phyloP scores from a whole-genome alignment of 2,329 filamentous ascomycete genomes.

The Emmonsiellopsis sp. region DNA sequence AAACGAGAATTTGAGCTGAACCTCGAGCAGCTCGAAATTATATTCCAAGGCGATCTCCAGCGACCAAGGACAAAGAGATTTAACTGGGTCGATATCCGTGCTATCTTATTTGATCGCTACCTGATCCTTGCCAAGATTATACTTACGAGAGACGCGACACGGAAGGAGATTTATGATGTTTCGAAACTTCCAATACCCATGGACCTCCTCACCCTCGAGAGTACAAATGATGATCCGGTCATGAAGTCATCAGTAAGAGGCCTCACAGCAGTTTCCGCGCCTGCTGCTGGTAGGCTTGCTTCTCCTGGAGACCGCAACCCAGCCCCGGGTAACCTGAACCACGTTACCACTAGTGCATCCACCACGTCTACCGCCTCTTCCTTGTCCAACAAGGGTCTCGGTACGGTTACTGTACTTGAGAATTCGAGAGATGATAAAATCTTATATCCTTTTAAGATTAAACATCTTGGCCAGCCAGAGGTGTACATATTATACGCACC shows the following conservation, averaged over 20 bases:
- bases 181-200: slow-evolving; percentile 93
- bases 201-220: slow-evolving; percentile 88
- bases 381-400: slow-evolving; percentile 34
- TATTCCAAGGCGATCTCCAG: slow-evolving; percentile 81
- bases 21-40: slow-evolving; percentile 84
- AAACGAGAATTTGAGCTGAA: slow-evolving; percentile 74
- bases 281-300: slow-evolving; percentile 19
- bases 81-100: slow-evolving; percentile 88
- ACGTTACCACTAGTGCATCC: slow-evolving; percentile 59
- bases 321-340: slow-evolving; percentile 49
- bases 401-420: slow-evolving; percentile 41
- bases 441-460: slow-evolving; percentile 88
- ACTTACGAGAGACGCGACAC: slow-evolving; percentile 56
- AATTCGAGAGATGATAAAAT: slow-evolving; percentile 65
- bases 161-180: slow-evolving; percentile 75
- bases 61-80: slow-evolving; percentile 82
- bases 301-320: slow-evolving; percentile 43
- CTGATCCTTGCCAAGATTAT: slow-evolving; percentile 80
- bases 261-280: slow-evolving; percentile 42
- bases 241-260: slow-evolving; percentile 68
- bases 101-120: slow-evolving; percentile 92
- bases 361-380: slow-evolving; percentile 39
- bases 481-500: slow-evolving; percentile 85
- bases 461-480: slow-evolving; percentile 70
- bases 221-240: slow-evolving; percentile 82